Evolutionary conservation across 2,329 filamentous ascomycete genomes (phyloP), one percentile per base, ranked within the genome.

Genomic region (Colletotrichum sp.): DNA sequence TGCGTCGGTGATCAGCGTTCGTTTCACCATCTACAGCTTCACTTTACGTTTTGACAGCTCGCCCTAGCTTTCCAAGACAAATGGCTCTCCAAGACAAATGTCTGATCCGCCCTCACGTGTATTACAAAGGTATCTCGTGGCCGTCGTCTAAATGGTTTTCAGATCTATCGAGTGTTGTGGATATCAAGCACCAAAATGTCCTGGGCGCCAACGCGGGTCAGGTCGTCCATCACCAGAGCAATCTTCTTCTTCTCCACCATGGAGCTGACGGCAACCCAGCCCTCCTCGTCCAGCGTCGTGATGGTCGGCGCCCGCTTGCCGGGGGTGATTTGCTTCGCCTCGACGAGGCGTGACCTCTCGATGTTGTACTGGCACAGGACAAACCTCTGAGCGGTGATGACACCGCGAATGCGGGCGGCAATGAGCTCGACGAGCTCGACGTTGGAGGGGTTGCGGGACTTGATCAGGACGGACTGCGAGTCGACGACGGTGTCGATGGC

Each of bases 291-390:
- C 5, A 99, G 89, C 19, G 94, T 89, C n/a, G 95, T 98, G 80
- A 99, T 90, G 3, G 96, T 99, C 4, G 97, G 95, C 3, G 97
- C 96, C 67, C 97, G 94, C 88, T 97, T 98, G 77, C 97, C 97
- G 0, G 97, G 97, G 0, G 97, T 98, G 83, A 99, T 95, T 80
- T 90, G 90, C 63, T 90, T 92, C 11, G 95, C 96, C 36, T 88
- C 87, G 9, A 89, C 82, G 72, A 99, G 91, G 70, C 91, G 90
- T 64, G 86, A 84, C 77, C 96, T 92, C 80, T 95, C 91, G 75
- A 99, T 92, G 87, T 99, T 99, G 90, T 99, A 99, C 83, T 98
- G 96, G 88, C 97, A 99, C 34, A 99, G 92, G 32, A 99, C 95
- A 83, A 95, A 99, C 85, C 93, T 94, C 87, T 99, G 95, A 12